These are phyloP conservation scores for Eucalyptus marginata DNA, from an alignment of 345 rosid species.

Conservation along the genomic window DNA sequence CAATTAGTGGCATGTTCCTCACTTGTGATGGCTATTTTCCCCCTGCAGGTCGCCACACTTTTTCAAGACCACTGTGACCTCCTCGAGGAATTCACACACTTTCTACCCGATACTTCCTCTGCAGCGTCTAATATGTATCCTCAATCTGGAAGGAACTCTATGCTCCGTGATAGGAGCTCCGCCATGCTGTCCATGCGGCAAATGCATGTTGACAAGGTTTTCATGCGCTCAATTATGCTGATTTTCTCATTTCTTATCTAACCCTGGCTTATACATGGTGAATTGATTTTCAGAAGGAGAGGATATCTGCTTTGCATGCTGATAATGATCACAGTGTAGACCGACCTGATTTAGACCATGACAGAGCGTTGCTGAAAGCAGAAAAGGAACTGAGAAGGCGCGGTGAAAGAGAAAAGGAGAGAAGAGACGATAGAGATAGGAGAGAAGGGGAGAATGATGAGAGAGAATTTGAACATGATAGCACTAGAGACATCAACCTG, in stretches of 20 bases:
- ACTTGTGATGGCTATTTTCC: neutral
- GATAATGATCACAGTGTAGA: constrained; percentile 49
- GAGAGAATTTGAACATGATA: constrained; percentile 50
- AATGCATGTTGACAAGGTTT: constrained; percentile 64
- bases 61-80: constrained; percentile 84
- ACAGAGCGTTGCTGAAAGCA: constrained; percentile 31
- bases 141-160: constrained; percentile 40
- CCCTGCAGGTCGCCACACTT: constrained; percentile 70
- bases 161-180: constrained; percentile 52
- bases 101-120: constrained; percentile 82
- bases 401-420: constrained; percentile 59
- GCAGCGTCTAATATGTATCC: constrained; percentile 31
- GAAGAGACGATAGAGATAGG: constrained; percentile 63
- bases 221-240: neutral
- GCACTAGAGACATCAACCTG: constrained; percentile 43
- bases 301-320: constrained; percentile 32
- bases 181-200: constrained; percentile 44
- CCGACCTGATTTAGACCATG: constrained; percentile 47
- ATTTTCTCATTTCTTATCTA: neutral
- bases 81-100: constrained; percentile 79
- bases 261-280: constrained; percentile 10
- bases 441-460: constrained; percentile 43
- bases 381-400: constrained; percentile 65
- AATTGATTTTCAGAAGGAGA: constrained; percentile 51
- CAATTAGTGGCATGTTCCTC: neutral